phyloP scores from a whole-genome alignment of 208 protist species.

The Leptomonas pyrrhocoris region DNA sequence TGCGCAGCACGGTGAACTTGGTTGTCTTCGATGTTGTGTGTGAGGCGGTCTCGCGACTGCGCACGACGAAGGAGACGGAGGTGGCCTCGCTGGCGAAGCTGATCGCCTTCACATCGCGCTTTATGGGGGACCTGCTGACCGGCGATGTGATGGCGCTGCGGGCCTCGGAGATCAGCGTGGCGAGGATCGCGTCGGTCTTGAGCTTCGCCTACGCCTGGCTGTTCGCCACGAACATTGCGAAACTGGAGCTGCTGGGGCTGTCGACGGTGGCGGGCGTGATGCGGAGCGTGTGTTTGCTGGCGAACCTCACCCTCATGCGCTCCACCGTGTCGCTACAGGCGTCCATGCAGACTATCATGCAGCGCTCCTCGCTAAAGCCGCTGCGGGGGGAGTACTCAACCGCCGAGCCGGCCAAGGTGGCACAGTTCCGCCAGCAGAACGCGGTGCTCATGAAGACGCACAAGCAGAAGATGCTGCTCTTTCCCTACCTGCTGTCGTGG shows the following conservation, averaged over 20 bases:
- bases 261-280: conserved; percentile 71
- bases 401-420: conserved; percentile 56
- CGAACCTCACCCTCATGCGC: conserved; percentile 80
- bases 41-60: conserved; percentile 77
- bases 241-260: conserved; percentile 78
- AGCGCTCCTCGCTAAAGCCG: conserved; percentile 60
- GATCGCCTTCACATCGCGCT: conserved; percentile 73
- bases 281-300: conserved; percentile 61
- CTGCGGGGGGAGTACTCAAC: conserved; percentile 67
- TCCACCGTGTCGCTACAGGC: conserved; percentile 42
- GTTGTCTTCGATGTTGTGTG: conserved; percentile 88
- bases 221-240: conserved; percentile 66
- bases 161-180: conserved; percentile 70
- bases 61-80: conserved; percentile 49
- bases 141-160: conserved; percentile 76
- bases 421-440: conserved; percentile 59
- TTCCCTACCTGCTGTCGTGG: conserved; percentile 78
- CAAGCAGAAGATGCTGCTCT: conserved; percentile 86
- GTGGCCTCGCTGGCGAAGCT: conserved; percentile 66
- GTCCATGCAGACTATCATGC: conserved; percentile 57
- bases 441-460: conserved; percentile 69
- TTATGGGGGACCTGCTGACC: conserved; percentile 61
- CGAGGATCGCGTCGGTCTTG: conserved; percentile 69
- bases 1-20: conserved; percentile 83
- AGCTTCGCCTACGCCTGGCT: conserved; percentile 83